Percentiles rank a stretch among this genome's conserved stretches.
Conservation (phyloP, 345 rosid species). For the Triadica sebifera region DNA sequence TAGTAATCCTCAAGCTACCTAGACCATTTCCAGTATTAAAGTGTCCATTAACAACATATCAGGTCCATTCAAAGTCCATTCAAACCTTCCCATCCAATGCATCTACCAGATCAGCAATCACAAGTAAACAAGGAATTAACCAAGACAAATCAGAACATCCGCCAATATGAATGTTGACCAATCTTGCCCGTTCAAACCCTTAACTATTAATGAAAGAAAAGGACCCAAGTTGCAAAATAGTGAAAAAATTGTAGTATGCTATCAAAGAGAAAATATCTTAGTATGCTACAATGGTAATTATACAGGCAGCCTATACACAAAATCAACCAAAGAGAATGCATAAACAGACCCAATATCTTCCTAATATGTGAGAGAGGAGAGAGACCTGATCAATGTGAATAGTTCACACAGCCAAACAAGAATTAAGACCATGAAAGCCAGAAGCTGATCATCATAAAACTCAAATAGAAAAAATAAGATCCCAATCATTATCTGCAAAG, state of each 20-base stretch:
- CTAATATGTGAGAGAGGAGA: constrained; percentile 12
- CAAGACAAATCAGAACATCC: not conserved
- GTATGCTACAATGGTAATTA: not conserved
- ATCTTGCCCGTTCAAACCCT: not conserved
- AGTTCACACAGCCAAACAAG: constrained; percentile 99
- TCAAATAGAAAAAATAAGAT: constrained; percentile 94
- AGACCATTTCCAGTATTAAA: too few species aligned
- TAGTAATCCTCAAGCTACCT: not conserved
- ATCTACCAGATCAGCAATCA: not conserved
- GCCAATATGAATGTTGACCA: not conserved
- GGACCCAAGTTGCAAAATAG: not conserved
- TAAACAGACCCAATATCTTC: not conserved
- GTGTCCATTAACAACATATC: not conserved
- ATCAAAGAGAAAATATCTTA: not conserved
- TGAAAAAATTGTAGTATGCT: not conserved
- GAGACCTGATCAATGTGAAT: constrained; percentile 87
- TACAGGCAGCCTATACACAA: not conserved
- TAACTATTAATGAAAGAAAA: not conserved
- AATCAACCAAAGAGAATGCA: constrained; percentile 5
- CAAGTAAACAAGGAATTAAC: not conserved
- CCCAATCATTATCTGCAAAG: constrained; percentile 97
- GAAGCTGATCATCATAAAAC: constrained; percentile 95
- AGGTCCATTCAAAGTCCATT: not conserved
- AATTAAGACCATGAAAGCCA: constrained; percentile 97
- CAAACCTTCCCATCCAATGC: not conserved